Conservation (phyloP, 2,329 filamentous ascomycete species). For the Thyridium curvatum region DNA sequence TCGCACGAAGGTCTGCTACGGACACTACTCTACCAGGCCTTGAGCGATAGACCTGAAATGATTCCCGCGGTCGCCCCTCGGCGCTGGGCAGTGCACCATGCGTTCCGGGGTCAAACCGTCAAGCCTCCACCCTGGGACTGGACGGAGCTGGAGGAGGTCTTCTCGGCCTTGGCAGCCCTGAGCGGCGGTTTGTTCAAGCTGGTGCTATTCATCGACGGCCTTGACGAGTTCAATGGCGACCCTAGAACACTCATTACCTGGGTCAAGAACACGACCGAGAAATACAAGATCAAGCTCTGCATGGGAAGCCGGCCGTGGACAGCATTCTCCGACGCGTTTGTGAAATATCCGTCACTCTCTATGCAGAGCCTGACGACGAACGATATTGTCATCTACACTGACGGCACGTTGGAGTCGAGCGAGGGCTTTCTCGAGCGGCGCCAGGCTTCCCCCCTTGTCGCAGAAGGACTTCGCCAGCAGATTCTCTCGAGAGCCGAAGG, state of each 20-base stretch:
- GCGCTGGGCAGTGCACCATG: conserved; percentile 5
- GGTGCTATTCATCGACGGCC: conserved; percentile 12
- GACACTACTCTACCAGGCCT: conserved; percentile 9
- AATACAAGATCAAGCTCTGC: conserved; percentile 12
- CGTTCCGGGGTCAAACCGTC: conserved; percentile 2
- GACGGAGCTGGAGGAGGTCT: conserved; percentile 5
- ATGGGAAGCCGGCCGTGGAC: conserved; percentile 16
- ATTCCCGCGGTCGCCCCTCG: conserved; percentile 3
- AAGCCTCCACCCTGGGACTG: conserved; percentile 4
- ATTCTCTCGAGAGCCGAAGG: too few species aligned
- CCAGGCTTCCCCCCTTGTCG: too few species aligned
- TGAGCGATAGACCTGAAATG: conserved; percentile 6
- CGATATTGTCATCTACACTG: too few species aligned
- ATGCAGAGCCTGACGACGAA: too few species aligned
- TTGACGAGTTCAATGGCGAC: conserved; percentile 3
- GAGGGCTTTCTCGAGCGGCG: too few species aligned
- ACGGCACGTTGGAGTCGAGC: too few species aligned
- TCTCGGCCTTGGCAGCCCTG: conserved; percentile 2
- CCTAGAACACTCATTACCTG: conserved; percentile 8
- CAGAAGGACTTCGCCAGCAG: too few species aligned
- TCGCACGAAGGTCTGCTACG: conserved; percentile 13
- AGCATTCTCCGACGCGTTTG: conserved; percentile 13
- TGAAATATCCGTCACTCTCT: not conserved
- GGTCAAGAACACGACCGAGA: conserved; percentile 1
- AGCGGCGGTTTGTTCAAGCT: conserved; percentile 3